Conservation (phyloP, 2,329 filamentous ascomycete species). For the Curvularia sp. region DNA sequence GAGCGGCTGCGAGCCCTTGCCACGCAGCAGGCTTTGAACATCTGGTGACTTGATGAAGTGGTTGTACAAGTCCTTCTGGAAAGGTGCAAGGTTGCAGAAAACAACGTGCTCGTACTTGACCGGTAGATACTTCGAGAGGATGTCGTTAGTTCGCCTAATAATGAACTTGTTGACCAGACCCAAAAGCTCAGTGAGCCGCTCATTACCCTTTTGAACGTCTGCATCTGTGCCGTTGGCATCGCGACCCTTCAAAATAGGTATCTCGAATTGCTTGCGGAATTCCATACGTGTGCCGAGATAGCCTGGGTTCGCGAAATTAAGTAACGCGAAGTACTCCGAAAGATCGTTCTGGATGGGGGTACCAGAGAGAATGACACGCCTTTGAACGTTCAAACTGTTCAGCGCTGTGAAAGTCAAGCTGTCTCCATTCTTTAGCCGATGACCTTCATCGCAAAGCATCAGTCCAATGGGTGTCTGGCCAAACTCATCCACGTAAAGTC, state of each 20-base stretch:
- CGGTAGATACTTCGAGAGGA: slow-evolving; percentile 94
- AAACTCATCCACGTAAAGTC: slow-evolving; percentile 88
- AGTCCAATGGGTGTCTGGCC: slow-evolving; percentile 89
- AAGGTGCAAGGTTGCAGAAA: slow-evolving; percentile 92
- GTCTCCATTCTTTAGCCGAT: slow-evolving; percentile 95
- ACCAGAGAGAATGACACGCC: slow-evolving; percentile 92
- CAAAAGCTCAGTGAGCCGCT: slow-evolving; percentile 81
- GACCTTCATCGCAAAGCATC: slow-evolving; percentile 94
- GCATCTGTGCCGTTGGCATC: slow-evolving; percentile 87
- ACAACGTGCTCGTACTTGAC: slow-evolving; percentile 99
- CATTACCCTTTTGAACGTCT: slow-evolving; percentile 82
- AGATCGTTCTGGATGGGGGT: slow-evolving; percentile 98
- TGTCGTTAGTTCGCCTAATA: slow-evolving; percentile 96
- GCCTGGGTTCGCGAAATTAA: slow-evolving; percentile 95
- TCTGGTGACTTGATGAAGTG: slow-evolving; percentile 96
- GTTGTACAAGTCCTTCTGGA: slow-evolving; percentile 93
- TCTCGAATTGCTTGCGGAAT: slow-evolving; percentile 91
- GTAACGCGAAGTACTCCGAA: slow-evolving; percentile 95
- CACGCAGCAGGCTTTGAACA: slow-evolving; percentile 87
- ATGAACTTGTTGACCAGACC: slow-evolving; percentile 96
- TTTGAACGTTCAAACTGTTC: slow-evolving; percentile 86
- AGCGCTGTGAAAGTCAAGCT: slow-evolving; percentile 93
- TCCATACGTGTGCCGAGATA: slow-evolving; percentile 87
- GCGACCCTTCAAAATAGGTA: slow-evolving; percentile 88
- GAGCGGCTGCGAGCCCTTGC: slow-evolving; percentile 93